Evolutionary conservation across 2,329 filamentous ascomycete genomes (phyloP).

Genomic region (Xylariaceae sp.): DNA sequence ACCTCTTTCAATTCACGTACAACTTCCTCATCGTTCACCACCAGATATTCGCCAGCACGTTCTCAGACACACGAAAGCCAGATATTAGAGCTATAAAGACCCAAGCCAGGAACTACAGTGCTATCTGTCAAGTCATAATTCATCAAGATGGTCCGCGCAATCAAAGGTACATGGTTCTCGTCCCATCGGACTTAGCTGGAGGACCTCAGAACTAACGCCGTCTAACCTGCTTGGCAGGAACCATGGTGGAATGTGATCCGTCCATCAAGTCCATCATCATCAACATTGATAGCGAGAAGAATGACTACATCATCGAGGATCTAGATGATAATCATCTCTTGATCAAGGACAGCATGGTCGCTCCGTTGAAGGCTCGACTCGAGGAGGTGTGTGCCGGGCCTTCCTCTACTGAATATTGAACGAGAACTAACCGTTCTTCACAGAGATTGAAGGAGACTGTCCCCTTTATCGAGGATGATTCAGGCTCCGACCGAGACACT

Average conservation of each 20-base stretch:
- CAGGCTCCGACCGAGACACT: constrained; percentile 43
- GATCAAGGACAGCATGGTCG: constrained; percentile 68
- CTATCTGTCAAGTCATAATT: background rate
- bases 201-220: background rate
- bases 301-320: constrained; percentile 74
- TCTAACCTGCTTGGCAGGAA: constrained; percentile 42
- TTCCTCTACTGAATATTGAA: too few species aligned
- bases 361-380: constrained; percentile 60
- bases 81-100: background rate
- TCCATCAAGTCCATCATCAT: constrained; percentile 82
- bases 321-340: constrained; percentile 72
- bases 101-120: background rate
- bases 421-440: constrained; percentile 16
- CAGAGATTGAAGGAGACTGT: constrained; percentile 50
- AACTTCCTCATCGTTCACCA: background rate
- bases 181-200: background rate
- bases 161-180: constrained; percentile 25
- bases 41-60: background rate
- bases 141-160: constrained; percentile 27
- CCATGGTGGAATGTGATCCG: constrained; percentile 77
- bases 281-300: constrained; percentile 64
- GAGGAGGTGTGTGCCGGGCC: constrained; percentile 54
- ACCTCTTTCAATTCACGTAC: background rate
- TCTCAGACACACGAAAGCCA: background rate
- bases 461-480: constrained; percentile 45